Conservation (phyloP, 208 protist species). For the Trichomonas tenax region DNA sequence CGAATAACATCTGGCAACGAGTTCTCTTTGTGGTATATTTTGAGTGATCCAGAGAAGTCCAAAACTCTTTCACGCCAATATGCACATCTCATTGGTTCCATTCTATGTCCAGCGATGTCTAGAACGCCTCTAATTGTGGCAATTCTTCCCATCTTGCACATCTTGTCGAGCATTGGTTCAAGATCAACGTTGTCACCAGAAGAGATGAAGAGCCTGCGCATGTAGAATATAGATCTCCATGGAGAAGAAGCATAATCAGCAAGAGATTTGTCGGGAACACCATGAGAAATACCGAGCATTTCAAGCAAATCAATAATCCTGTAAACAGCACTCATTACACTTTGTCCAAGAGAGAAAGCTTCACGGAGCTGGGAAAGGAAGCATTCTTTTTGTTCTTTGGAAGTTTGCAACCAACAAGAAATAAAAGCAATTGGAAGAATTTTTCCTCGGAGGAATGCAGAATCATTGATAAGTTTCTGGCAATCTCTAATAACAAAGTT, state of each 20-base stretch:
- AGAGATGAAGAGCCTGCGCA: neutral
- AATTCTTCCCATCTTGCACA: neutral
- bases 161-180: neutral
- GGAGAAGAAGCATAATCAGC: neutral
- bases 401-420: neutral
- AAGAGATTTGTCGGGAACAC: neutral
- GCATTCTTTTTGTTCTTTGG: neutral
- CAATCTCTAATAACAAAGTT: neutral
- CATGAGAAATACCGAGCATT: neutral
- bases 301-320: neutral
- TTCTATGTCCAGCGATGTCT: neutral
- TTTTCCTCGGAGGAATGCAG: neutral
- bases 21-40: neutral
- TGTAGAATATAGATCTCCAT: neutral
- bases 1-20: neutral
- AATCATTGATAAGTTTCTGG: neutral
- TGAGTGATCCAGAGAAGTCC: neutral
- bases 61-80: neutral
- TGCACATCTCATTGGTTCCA: neutral
- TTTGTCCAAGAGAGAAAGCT: neutral
- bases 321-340: neutral
- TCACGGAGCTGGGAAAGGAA: neutral
- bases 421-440: constrained; percentile 10
- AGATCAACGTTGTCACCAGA: neutral
- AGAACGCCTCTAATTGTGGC: neutral